Evolutionary conservation across 345 rosid genomes (phyloP), one percentile per base, ranked within the genome.

Genomic region (Lepidium aucheri): DNA sequence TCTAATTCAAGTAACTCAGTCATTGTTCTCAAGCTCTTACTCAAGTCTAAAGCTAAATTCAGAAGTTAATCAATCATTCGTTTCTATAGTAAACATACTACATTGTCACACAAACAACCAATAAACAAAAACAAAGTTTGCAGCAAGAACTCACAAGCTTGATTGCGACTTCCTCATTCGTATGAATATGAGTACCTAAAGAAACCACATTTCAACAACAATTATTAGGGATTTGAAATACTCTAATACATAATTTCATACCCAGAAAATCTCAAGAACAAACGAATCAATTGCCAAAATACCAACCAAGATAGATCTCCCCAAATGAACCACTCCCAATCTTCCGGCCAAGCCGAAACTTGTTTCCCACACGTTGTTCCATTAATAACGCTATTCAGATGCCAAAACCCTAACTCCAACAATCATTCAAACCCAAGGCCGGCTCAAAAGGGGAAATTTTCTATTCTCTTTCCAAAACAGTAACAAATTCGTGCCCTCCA

Each of bases 251-350:
- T 28, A 28, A 28, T 24, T 13, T 26, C 10, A 47, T n/a, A 26
- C 20, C 68, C 7, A 20, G 39, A 28, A 58, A 53, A 56, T 20
- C 3, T 45, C 40, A 13, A 33, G 66, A 43, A 70, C 40, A 46
- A 60, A 52, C 3, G 9, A 63, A 30, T 14, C 15, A 70, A 51
- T 9, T 32, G 18, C 8, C 12, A 20, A 20, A 61, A 11, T 14
- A 75, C 89, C 20, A 73, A 90, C 99, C 99, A 17, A 86, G 95
- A 81, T 86, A 85, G 86, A 93, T 90, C 90, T 93, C 97, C 28
- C 98, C 98, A 68, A 93, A 93, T 0, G 98, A 93, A 34, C 98
- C 98, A 69, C 97, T 86, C 18, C 98, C 98, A 77, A 93, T 93
- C 86, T 90, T 93, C 47, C 95, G 81, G 36, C 97, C 97, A 3